Evolutionary conservation across 768 basidiomycete species (phyloP).

Genomic region (Pisolithus marmoratus): DNA sequence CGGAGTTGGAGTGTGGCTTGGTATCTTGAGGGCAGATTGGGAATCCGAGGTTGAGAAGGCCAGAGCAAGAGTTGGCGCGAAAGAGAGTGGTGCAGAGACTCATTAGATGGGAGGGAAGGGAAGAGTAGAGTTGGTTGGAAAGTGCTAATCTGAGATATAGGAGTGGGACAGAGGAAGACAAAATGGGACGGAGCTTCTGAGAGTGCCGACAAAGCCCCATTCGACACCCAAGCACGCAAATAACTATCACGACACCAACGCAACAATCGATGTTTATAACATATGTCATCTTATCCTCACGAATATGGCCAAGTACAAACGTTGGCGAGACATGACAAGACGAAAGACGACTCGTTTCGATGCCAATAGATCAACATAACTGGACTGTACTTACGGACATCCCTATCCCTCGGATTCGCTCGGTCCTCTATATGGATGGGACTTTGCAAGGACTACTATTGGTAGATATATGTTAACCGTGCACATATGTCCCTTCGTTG

Average conservation of each 20-base stretch:
- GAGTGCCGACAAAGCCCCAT: too few species aligned
- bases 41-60: constrained; percentile 41
- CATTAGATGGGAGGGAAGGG: constrained; percentile 18
- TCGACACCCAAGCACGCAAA: background rate
- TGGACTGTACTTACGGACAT: too few species aligned
- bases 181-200: background rate
- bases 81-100: constrained; percentile 39
- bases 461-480: too few species aligned
- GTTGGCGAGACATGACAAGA: too few species aligned
- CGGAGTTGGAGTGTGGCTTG: constrained; percentile 48
- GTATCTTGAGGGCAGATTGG: constrained; percentile 59
- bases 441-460: too few species aligned
- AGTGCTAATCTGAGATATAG: background rate
- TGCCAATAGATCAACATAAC: too few species aligned
- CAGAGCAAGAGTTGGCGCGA: constrained; percentile 31
- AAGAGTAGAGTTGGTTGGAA: background rate
- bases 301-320: too few species aligned
- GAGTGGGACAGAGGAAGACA: background rate
- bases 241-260: background rate
- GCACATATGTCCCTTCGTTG: too few species aligned
- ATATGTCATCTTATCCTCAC: background rate
- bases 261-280: background rate
- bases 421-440: too few species aligned
- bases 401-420: too few species aligned
- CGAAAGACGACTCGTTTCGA: too few species aligned